phyloP scores from a whole-genome alignment of 495 filamentous ascomycete species.

The Penicillium antarcticum region DNA sequence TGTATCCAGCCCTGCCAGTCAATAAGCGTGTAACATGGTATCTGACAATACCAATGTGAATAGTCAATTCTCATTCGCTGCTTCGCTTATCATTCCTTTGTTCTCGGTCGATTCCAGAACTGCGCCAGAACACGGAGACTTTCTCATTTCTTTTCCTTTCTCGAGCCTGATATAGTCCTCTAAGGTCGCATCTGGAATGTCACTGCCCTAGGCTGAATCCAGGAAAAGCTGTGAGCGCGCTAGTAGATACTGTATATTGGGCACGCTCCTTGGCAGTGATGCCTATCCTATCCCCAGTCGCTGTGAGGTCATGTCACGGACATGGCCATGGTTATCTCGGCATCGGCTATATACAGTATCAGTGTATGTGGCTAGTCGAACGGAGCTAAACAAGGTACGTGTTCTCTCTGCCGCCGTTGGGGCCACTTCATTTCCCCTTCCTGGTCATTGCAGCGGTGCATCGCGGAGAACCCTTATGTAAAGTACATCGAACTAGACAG shows the following conservation, averaged over 20 bases:
- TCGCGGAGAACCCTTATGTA: no score
- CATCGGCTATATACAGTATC: no score
- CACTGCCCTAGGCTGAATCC: constrained; percentile 1
- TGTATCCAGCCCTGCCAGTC: no score
- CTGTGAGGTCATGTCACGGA: background rate
- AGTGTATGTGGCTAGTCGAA: no score
- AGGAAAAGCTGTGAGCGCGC: background rate
- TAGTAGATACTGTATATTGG: constrained; percentile 6
- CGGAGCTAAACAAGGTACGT: no score
- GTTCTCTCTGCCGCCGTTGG: no score
- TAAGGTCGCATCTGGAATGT: background rate
- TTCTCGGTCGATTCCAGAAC: constrained; percentile 8
- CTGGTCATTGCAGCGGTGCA: no score
- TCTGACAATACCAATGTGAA: no score
- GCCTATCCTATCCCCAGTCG: background rate
- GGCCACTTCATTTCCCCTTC: no score
- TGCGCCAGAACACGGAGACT: background rate
- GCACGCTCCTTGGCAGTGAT: background rate
- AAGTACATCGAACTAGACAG: no score
- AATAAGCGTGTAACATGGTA: no score
- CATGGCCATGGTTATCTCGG: no score
- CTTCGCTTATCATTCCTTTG: constrained; percentile 11
- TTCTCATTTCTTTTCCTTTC: background rate
- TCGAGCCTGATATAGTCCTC: background rate
- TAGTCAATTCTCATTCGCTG: constrained; percentile 2